Conservation (phyloP, 176 grass and related monocot species). For the Carex parvula region DNA sequence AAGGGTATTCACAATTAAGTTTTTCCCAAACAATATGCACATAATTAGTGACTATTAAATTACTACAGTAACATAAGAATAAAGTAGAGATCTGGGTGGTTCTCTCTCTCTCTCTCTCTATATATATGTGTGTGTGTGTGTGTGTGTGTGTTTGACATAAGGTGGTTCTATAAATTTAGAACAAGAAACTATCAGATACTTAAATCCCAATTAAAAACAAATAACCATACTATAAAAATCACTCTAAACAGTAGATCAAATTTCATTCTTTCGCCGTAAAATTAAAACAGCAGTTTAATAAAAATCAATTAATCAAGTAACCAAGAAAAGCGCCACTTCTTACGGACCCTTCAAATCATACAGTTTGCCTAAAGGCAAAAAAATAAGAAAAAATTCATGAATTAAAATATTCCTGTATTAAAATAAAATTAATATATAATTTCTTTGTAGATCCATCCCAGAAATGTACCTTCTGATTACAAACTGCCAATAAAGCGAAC, state of each 20-base stretch:
- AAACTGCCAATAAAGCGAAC: neutral
- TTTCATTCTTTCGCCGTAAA: neutral
- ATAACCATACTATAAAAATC: neutral
- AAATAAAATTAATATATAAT: neutral
- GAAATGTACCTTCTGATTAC: neutral
- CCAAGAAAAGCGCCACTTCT: neutral
- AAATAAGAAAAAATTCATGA: neutral
- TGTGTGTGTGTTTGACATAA: no score
- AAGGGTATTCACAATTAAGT: neutral
- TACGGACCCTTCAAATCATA: neutral
- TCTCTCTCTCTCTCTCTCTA: no score
- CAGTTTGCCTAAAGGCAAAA: neutral
- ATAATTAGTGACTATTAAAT: neutral
- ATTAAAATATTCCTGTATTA: neutral
- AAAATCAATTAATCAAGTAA: neutral
- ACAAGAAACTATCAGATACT: neutral
- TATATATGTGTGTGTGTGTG: no score
- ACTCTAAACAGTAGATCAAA: neutral
- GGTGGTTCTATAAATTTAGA: neutral
- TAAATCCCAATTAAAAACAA: neutral
- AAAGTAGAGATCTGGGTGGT: neutral
- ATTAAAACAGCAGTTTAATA: neutral
- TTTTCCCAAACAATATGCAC: neutral
- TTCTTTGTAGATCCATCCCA: neutral
- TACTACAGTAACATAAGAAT: neutral